phyloP scores from a whole-genome alignment of 78 protist genomes.

The Tieghemostelium lacteum region DNA sequence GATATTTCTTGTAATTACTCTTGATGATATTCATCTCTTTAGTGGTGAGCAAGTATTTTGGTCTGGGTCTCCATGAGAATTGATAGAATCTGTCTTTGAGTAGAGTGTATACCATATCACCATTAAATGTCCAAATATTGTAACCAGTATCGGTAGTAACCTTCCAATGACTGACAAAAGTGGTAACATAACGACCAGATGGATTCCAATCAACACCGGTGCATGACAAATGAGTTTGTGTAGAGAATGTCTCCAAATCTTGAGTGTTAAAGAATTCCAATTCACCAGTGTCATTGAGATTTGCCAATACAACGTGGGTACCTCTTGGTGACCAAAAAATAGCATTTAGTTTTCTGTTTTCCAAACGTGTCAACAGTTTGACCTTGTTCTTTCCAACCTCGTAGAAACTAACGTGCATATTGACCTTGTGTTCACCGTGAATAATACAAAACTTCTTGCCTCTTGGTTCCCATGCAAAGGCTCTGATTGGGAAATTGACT shows the following conservation, averaged over 20 bases:
- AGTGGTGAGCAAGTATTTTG: constrained; percentile 85
- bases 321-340: constrained; percentile 81
- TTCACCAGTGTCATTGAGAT: constrained; percentile 69
- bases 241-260: constrained; percentile 63
- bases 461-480: constrained; percentile 89
- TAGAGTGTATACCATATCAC: constrained; percentile 23
- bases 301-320: constrained; percentile 35
- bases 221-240: constrained; percentile 90
- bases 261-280: constrained; percentile 89
- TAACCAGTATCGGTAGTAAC: constrained; percentile 91
- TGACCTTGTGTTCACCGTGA: constrained; percentile 43
- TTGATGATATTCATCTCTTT: constrained; percentile 71
- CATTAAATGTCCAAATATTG: constrained; percentile 87
- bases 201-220: constrained; percentile 96
- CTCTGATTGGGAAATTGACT: constrained; percentile 24
- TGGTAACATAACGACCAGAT: constrained; percentile 93
- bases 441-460: constrained; percentile 79
- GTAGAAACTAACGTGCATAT: constrained; percentile 43
- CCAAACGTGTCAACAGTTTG: constrained; percentile 35
- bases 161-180: constrained; percentile 82
- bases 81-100: constrained; percentile 91
- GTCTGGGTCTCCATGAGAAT: constrained; percentile 95
- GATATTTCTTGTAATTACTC: constrained; percentile 7
- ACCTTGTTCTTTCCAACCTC: constrained; percentile 68
- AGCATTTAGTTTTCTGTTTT: constrained; percentile 37